phyloP scores from a whole-genome alignment of 257 asterid genomes.

The Osmanthus fragrans region DNA sequence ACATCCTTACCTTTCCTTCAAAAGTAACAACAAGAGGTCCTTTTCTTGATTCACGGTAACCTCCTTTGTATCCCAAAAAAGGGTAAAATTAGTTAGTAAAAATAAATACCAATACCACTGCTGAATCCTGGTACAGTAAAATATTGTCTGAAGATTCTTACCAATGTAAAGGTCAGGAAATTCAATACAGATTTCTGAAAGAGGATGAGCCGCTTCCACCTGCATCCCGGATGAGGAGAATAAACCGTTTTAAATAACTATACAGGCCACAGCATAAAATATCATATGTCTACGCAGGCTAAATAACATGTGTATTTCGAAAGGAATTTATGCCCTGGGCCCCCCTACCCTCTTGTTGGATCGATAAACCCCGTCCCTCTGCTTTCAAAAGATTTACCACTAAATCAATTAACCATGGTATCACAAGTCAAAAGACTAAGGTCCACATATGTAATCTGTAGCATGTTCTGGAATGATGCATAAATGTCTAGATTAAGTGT shows the following conservation, averaged over 20 bases:
- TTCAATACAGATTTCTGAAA: slow-evolving; percentile 53
- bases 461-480: too few species aligned
- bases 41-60: slow-evolving; percentile 62
- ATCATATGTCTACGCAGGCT: background rate
- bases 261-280: background rate
- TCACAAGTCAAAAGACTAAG: background rate
- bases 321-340: background rate
- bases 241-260: background rate
- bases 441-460: too few species aligned
- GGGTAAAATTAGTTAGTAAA: background rate
- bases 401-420: background rate
- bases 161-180: slow-evolving; percentile 77
- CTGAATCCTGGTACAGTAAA: background rate
- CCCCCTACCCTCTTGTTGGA: background rate
- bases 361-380: background rate
- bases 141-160: slow-evolving; percentile 28
- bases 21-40: slow-evolving; percentile 60
- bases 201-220: slow-evolving; percentile 79
- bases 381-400: background rate
- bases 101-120: background rate
- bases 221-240: slow-evolving; percentile 29
- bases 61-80: slow-evolving; percentile 46
- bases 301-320: background rate
- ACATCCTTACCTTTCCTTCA: slow-evolving; percentile 59
- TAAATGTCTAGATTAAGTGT: too few species aligned